Evolutionary conservation across 768 basidiomycete species (phyloP), one percentile per base, ranked within the genome.

Genomic region (Leucosporidium yakuticum): DNA sequence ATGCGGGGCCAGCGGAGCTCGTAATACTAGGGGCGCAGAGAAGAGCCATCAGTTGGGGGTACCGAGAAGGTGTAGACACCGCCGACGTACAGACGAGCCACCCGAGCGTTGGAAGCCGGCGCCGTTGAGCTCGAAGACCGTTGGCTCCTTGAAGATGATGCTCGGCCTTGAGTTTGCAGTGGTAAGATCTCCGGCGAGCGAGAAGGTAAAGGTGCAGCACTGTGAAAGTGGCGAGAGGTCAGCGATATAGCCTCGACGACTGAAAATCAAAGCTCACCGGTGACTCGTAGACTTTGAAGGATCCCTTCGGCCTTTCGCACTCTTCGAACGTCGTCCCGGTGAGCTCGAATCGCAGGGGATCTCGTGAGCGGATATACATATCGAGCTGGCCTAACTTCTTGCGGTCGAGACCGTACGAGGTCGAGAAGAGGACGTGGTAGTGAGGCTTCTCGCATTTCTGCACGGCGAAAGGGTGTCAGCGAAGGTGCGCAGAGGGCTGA

Each of bases 61-160:
- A 15, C 2, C 3, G 14, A 44, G 14, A 44, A 2, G 39, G 2
- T 44, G 11, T 9, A 8, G 6, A 44, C 2, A 8, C 17, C 39
- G 39, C 3, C 2, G 39, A 15, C 39, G 8, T 8, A 68, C 71
- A 0, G 81, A 79, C n/a, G 85, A 79, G 76, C 88, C 89, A 36
- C 87, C 88, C 74, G 57, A 21, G 11, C 51, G 61, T 20, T 72
- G 71, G 19, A 91, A 94, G 2, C 91, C 88, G 6, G 88, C 91
- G 19, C 91, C 91, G 68, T 84, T 86, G 6, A 94, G 74, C 73
- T 92, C 90, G 4, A 82, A 85, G 7, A 89, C 80, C 21, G 90
- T 74, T 2, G 91, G 91, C 34, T 79, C 79, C 17, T 79, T 77
- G 31, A 94, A 79, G 66, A 92, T 15, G 39, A 44, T 44, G 39